Evolutionary conservation across 2,329 filamentous ascomycete genomes (phyloP).

Genomic region (Tricladium varicosporioides): DNA sequence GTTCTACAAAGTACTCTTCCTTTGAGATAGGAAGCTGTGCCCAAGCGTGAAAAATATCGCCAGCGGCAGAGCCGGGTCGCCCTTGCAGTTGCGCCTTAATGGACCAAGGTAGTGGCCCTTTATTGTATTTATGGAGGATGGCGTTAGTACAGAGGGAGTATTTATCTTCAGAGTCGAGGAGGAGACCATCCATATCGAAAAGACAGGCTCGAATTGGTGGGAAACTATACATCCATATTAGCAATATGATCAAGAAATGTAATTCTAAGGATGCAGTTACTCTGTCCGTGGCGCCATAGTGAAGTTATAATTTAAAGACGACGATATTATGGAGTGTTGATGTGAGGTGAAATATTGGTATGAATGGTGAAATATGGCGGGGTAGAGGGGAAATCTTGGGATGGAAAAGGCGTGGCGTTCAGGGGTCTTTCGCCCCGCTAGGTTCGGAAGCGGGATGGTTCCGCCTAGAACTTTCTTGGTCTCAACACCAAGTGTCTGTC

Average conservation of each 20-base stretch:
- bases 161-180: slow-evolving; percentile 90
- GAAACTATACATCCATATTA: slow-evolving; percentile 51
- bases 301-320: background rate
- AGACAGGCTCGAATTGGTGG: slow-evolving; percentile 85
- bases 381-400: slow-evolving; percentile 3
- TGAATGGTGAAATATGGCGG: background rate
- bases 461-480: background rate
- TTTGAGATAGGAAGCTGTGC: slow-evolving; percentile 75
- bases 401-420: background rate
- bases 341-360: no score
- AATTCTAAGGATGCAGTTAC: slow-evolving; percentile 8
- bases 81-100: slow-evolving; percentile 78
- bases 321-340: no score
- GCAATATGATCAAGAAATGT: no score
- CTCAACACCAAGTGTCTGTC: slow-evolving; percentile 5
- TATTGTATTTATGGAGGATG: slow-evolving; percentile 72
- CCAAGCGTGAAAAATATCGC: slow-evolving; percentile 72
- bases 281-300: slow-evolving; percentile 21
- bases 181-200: slow-evolving; percentile 97
- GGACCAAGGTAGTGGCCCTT: slow-evolving; percentile 79
- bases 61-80: slow-evolving; percentile 38
- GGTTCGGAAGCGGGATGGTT: no score
- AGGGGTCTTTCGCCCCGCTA: background rate
- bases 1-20: slow-evolving; percentile 63
- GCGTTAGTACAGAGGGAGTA: slow-evolving; percentile 84